Conservation (phyloP, 75 land plant genomes). For the Chamaecyparis obtusa region DNA sequence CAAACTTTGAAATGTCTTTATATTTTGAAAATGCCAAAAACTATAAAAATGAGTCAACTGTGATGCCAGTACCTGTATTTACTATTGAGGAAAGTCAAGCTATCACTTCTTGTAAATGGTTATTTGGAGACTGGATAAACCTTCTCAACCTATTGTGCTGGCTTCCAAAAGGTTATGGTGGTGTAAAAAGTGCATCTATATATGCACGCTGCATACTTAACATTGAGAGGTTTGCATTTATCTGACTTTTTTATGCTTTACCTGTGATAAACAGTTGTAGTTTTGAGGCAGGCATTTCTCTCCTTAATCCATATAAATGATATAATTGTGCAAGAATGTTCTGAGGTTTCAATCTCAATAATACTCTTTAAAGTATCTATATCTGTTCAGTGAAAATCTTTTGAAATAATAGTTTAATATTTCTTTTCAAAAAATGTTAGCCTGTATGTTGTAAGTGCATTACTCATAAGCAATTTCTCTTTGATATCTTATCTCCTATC, state of each 20-base stretch:
- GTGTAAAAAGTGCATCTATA: constrained; percentile 16
- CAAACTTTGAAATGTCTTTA: background rate
- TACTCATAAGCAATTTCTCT: background rate
- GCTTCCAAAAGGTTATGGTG: constrained; percentile 37
- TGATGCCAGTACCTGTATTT: background rate
- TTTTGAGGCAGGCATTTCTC: background rate
- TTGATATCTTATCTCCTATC: background rate
- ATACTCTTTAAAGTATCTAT: background rate
- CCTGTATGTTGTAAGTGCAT: background rate
- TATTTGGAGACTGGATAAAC: constrained; percentile 26
- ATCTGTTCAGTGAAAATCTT: background rate
- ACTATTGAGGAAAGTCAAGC: constrained; percentile 1
- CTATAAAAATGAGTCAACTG: background rate
- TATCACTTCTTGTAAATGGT: background rate
- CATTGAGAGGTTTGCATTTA: constrained; percentile 46
- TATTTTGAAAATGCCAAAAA: constrained; percentile 4
- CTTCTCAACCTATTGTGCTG: constrained; percentile 41
- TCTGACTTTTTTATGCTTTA: background rate
- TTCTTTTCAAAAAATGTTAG: background rate
- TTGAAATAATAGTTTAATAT: background rate
- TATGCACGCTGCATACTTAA: constrained; percentile 31
- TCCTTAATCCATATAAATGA: background rate
- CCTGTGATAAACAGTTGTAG: background rate
- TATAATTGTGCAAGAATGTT: background rate
- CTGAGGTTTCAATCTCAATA: background rate